These are phyloP conservation scores for Dalbergia cochinchinensis DNA, from an alignment of 306 rosid genomes.

Conservation along the genomic window DNA sequence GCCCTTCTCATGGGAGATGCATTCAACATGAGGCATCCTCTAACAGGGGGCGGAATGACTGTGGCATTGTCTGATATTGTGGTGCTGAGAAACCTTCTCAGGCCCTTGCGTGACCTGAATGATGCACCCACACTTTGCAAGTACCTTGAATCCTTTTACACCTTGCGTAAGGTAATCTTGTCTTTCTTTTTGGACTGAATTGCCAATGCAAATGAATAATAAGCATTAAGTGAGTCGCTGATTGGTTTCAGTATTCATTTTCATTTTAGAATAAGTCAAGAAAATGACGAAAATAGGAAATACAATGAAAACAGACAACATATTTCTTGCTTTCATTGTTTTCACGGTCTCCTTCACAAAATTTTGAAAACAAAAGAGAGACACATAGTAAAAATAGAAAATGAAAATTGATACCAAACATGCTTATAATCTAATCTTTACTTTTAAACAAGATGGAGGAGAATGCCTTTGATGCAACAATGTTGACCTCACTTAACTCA, in stretches of 20 bases:
- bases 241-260: too few relatives aligned
- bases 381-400: too few relatives aligned
- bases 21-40: slow-evolving; percentile 98
- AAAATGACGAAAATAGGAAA: too few relatives aligned
- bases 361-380: too few relatives aligned
- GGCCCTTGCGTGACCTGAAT: slow-evolving; percentile 73
- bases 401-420: too few relatives aligned
- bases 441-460: neutral
- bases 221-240: neutral
- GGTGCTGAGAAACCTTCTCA: slow-evolving; percentile 90
- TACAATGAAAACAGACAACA: too few relatives aligned
- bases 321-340: too few relatives aligned
- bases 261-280: too few relatives aligned
- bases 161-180: slow-evolving; percentile 82
- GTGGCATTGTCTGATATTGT: slow-evolving; percentile 96
- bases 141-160: slow-evolving; percentile 92
- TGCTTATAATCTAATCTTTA: slow-evolving; percentile 1
- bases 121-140: slow-evolving; percentile 88
- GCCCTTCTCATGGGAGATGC: slow-evolving; percentile 99
- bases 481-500: neutral
- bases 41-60: slow-evolving; percentile 99
- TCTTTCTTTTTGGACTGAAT: neutral
- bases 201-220: slow-evolving; percentile 1
- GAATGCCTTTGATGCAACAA: neutral
- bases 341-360: too few relatives aligned